Conservation (phyloP, 2,329 filamentous ascomycete species). For the Byssochlamys sp. region DNA sequence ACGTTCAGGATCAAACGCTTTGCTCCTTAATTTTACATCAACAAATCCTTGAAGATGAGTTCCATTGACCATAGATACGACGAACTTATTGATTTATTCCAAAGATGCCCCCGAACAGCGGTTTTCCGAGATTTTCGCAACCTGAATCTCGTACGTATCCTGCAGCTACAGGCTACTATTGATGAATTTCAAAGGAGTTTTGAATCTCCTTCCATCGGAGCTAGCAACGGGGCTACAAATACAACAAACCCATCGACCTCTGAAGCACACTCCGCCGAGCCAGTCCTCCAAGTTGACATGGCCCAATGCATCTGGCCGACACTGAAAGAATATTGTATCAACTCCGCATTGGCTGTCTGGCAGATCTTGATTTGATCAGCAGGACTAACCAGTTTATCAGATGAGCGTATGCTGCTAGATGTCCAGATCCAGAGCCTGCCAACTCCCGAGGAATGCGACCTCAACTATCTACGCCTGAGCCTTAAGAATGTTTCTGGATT, state of each 20-base stretch:
- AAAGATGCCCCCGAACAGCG: background rate
- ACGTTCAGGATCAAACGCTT: background rate
- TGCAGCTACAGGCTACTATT: background rate
- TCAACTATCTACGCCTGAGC: background rate
- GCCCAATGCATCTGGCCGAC: background rate
- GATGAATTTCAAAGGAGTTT: background rate
- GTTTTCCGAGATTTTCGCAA: background rate
- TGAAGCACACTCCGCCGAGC: too few relatives aligned
- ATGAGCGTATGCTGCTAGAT: background rate
- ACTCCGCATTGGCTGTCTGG: background rate
- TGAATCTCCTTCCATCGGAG: background rate
- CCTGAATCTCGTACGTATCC: background rate
- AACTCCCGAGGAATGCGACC: background rate
- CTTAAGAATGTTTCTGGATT: too few relatives aligned
- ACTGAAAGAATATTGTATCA: background rate
- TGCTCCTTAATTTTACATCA: background rate
- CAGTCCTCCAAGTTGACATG: background rate
- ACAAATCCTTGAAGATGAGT: background rate
- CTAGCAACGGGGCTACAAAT: background rate
- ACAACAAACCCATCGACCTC: too few relatives aligned
- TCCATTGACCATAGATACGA: background rate
- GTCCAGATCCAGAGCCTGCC: background rate
- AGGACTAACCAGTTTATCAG: background rate
- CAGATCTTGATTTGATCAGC: background rate
- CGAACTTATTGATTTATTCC: background rate